Conservation (phyloP, 2,329 filamentous ascomycete species). For the Claviceps fusiformis region DNA sequence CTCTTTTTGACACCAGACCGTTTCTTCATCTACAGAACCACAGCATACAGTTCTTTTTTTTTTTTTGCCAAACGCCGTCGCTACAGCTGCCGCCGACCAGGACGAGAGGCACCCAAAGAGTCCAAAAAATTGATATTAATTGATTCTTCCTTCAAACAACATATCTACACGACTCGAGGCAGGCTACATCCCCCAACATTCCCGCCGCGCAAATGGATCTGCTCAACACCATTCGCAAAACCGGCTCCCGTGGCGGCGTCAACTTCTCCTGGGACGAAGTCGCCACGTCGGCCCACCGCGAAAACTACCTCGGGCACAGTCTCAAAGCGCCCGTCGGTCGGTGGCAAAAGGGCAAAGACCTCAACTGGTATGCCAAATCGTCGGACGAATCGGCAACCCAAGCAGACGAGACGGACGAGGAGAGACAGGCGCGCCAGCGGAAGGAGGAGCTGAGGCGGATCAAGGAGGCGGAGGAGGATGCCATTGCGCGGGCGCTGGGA, state of each 20-base stretch:
- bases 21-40: too few relatives aligned
- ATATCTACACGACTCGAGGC: too few relatives aligned
- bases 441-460: slow-evolving; percentile 67
- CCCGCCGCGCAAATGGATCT: slow-evolving; percentile 58
- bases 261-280: slow-evolving; percentile 98
- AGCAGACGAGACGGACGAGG: slow-evolving; percentile 43
- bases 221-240: slow-evolving; percentile 79
- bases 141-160: too few relatives aligned
- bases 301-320: slow-evolving; percentile 81
- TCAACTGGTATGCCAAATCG: slow-evolving; percentile 50
- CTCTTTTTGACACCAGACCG: too few relatives aligned
- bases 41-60: too few relatives aligned
- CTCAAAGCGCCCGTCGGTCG: slow-evolving; percentile 84
- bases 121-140: too few relatives aligned
- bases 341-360: slow-evolving; percentile 68
- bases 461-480: slow-evolving; percentile 89
- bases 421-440: slow-evolving; percentile 45
- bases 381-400: slow-evolving; percentile 25
- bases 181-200: too few relatives aligned
- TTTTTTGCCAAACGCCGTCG: too few relatives aligned
- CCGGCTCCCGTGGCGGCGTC: slow-evolving; percentile 79
- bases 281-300: slow-evolving; percentile 70
- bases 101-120: too few relatives aligned
- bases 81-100: too few relatives aligned
- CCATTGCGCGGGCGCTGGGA: slow-evolving; percentile 70